These are phyloP conservation scores for Helicostylum pulchrum DNA, from an alignment of 192 early-diverging fungal genomes.

Conservation along the genomic window DNA sequence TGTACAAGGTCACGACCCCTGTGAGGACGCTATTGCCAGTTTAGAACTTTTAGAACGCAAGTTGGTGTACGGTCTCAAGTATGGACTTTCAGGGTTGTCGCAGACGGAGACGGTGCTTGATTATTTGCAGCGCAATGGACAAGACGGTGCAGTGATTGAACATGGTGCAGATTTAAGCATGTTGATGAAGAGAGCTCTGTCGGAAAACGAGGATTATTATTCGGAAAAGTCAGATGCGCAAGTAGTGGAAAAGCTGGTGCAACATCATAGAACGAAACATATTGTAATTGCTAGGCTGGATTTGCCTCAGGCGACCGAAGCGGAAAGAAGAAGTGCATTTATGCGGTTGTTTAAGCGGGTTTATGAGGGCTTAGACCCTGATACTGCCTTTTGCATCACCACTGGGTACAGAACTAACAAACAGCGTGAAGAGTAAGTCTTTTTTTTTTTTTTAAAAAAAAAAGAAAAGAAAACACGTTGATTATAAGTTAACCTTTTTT, in stretches of 20 bases:
- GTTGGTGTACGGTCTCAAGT: constrained; percentile 37
- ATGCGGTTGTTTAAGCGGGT: constrained; percentile 7
- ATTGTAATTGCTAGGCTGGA: constrained; percentile 1
- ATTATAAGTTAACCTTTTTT: not conserved
- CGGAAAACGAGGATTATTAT: constrained; percentile 6
- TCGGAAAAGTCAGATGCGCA: not conserved
- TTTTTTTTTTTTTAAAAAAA: not conserved
- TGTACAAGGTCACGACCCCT: constrained; percentile 60
- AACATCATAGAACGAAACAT: not conserved
- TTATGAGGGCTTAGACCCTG: constrained; percentile 8
- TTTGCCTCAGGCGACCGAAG: not conserved
- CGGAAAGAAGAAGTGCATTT: not conserved
- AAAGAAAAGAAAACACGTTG: not conserved
- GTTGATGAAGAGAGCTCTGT: constrained; percentile 2
- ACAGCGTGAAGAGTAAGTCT: constrained; percentile 10
- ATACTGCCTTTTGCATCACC: constrained; percentile 13
- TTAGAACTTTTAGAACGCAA: constrained; percentile 60
- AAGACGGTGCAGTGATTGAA: constrained; percentile 10
- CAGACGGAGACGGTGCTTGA: constrained; percentile 14
- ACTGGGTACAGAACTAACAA: constrained; percentile 14
- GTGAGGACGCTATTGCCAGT: constrained; percentile 64
- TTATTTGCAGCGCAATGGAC: not conserved
- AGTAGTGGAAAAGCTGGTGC: not conserved
- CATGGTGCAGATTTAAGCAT: not conserved
- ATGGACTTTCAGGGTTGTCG: constrained; percentile 29